Conservation (phyloP, 2,329 filamentous ascomycete genomes). For the Colletotrichum tropicicola region DNA sequence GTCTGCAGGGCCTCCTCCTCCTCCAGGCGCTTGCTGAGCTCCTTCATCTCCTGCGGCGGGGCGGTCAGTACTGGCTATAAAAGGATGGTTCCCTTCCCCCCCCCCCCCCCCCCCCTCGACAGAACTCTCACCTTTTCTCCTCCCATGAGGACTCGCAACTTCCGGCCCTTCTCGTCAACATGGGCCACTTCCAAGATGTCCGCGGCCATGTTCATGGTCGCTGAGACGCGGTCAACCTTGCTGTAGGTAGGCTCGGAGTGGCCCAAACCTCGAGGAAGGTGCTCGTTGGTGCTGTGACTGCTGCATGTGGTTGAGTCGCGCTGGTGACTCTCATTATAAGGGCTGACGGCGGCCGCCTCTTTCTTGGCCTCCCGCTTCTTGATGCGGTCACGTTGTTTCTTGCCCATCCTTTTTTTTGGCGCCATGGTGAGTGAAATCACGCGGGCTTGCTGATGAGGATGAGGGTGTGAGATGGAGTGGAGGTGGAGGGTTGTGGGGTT, state of each 20-base stretch:
- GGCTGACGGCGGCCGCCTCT: not conserved
- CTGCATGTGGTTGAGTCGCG: not conserved
- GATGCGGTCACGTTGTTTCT: slow-evolving; percentile 2
- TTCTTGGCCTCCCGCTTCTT: not conserved
- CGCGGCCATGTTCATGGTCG: not conserved
- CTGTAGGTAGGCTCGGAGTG: not conserved
- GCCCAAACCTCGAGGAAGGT: not conserved
- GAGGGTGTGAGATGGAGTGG: not conserved
- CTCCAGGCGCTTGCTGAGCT: not conserved
- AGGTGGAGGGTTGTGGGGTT: too few relatives aligned
- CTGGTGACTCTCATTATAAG: not conserved
- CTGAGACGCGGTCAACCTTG: not conserved
- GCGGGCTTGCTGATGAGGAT: not conserved
- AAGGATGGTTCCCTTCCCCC: not conserved
- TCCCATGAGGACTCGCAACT: not conserved
- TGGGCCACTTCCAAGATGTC: not conserved
- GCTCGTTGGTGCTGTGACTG: too few relatives aligned
- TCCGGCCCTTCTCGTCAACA: not conserved
- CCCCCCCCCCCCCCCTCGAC: too few relatives aligned
- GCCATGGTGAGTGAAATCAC: not conserved
- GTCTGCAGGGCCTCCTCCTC: not conserved
- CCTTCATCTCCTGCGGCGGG: not conserved
- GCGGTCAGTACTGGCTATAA: not conserved
- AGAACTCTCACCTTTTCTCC: not conserved
- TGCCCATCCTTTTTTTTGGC: not conserved